Conservation (phyloP, 176 grass and related monocot genomes). For the Aegilops umbellulata region DNA sequence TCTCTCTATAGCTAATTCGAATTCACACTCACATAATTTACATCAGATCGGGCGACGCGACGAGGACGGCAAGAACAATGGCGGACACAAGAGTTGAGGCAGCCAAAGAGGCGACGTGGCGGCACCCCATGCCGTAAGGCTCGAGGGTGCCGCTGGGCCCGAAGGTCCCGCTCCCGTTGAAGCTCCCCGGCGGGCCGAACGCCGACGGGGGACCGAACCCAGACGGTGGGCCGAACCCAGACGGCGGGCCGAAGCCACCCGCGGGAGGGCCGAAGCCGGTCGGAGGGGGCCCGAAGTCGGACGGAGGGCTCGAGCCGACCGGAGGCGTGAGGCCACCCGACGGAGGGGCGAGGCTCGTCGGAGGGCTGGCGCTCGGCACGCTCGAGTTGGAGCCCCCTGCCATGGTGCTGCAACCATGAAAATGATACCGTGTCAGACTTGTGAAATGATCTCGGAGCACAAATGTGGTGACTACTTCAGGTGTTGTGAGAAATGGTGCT, state of each 20-base stretch:
- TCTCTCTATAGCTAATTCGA: not conserved
- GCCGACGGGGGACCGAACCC: slow-evolving; percentile 20
- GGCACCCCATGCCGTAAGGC: slow-evolving; percentile 20
- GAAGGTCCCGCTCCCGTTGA: slow-evolving; percentile 38
- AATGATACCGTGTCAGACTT: not conserved
- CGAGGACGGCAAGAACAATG: not conserved
- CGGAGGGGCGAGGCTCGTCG: slow-evolving; percentile 4
- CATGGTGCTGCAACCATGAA: slow-evolving; percentile 16
- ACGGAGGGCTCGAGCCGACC: slow-evolving; percentile 5
- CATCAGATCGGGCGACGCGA: slow-evolving; percentile 6
- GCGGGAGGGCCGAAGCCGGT: slow-evolving; percentile 15
- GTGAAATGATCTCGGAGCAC: not conserved
- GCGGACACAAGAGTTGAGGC: not conserved
- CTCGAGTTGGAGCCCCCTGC: slow-evolving; percentile 47
- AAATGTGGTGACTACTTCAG: not conserved
- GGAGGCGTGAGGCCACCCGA: slow-evolving; percentile 35
- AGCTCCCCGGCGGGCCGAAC: not conserved
- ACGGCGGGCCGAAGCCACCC: not conserved
- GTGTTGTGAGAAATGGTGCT: not conserved
- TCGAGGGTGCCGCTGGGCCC: slow-evolving; percentile 46
- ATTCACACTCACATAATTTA: slow-evolving; percentile 18
- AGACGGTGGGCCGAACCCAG: not conserved
- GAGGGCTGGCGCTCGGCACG: slow-evolving; percentile 19
- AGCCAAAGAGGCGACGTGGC: slow-evolving; percentile 7
- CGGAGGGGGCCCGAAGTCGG: slow-evolving; percentile 32